Evolutionary conservation across 176 grass and related monocot genomes (phyloP).

Genomic region (Phragmites australis): DNA sequence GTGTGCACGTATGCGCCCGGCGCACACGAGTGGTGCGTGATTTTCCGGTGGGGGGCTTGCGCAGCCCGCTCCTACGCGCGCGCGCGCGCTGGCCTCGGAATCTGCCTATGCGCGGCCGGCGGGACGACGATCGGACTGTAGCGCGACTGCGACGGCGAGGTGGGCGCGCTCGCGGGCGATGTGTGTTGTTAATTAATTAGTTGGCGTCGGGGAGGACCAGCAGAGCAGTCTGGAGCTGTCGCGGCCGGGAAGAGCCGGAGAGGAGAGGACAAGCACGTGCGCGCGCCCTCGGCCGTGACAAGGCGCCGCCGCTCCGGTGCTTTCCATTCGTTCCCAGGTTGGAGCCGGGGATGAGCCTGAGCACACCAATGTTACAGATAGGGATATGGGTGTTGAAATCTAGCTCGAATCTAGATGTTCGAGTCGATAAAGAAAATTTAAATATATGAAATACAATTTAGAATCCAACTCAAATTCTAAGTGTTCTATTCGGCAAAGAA

Average conservation of each 20-base stretch:
- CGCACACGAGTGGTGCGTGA: constrained; percentile 28
- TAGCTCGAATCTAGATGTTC: no score
- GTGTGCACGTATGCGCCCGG: background rate
- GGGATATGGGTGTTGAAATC: no score
- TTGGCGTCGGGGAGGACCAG: constrained; percentile 4
- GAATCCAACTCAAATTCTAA: no score
- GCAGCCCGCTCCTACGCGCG: background rate
- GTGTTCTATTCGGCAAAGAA: no score
- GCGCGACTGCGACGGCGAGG: constrained; percentile 35
- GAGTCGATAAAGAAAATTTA: no score
- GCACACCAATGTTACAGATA: no score
- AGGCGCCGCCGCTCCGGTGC: background rate
- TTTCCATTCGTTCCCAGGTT: background rate
- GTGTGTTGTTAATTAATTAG: constrained; percentile 16
- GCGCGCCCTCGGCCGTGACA: background rate
- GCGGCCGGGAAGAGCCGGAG: background rate
- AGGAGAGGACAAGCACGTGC: constrained; percentile 21
- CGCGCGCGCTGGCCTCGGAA: background rate
- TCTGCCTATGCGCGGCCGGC: background rate
- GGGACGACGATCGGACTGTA: constrained; percentile 8
- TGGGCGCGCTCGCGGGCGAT: background rate
- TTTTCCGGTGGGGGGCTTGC: background rate
- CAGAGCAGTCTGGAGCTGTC: constrained; percentile 17
- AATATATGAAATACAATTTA: no score
- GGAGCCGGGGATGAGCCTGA: background rate